Evolutionary conservation across 2,329 filamentous ascomycete genomes (phyloP).

Genomic region (Beauveria medogensis): DNA sequence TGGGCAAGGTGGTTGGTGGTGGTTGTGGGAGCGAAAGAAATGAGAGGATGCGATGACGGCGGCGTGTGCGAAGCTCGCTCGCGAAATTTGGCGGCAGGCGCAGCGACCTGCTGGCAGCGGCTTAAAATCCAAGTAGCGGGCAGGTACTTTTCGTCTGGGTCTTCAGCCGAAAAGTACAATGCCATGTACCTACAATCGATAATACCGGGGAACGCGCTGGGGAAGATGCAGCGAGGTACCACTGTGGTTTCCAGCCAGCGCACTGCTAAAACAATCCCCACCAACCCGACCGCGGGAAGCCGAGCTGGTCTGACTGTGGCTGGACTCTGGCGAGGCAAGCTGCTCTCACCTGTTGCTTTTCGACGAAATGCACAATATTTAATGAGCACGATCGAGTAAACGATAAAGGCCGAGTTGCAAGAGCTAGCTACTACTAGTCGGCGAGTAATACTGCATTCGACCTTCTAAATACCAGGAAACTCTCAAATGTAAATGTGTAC

Average conservation of each 20-base stretch:
- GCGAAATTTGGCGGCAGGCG: slow-evolving; percentile 10
- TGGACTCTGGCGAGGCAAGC: too few relatives aligned
- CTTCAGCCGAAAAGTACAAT: too few relatives aligned
- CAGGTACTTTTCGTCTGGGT: background rate
- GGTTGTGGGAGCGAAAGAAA: slow-evolving; percentile 3
- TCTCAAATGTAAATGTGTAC: background rate
- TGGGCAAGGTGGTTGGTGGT: background rate
- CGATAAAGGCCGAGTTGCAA: background rate
- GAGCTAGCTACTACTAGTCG: background rate
- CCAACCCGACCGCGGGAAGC: background rate
- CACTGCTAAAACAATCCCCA: background rate
- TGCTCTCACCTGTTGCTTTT: too few relatives aligned
- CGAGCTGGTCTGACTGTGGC: background rate
- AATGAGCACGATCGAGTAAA: too few relatives aligned
- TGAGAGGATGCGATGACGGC: slow-evolving; percentile 10
- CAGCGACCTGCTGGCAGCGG: background rate
- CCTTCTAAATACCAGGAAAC: background rate
- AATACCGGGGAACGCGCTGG: background rate
- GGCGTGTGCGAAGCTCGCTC: slow-evolving; percentile 7
- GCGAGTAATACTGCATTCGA: background rate
- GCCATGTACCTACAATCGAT: background rate
- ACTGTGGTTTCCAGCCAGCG: background rate
- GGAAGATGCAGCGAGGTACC: background rate
- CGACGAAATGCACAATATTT: too few relatives aligned
- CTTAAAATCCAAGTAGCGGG: background rate